Evolutionary conservation across 306 rosid genomes (phyloP).

Genomic region (Fragaria iinumae): DNA sequence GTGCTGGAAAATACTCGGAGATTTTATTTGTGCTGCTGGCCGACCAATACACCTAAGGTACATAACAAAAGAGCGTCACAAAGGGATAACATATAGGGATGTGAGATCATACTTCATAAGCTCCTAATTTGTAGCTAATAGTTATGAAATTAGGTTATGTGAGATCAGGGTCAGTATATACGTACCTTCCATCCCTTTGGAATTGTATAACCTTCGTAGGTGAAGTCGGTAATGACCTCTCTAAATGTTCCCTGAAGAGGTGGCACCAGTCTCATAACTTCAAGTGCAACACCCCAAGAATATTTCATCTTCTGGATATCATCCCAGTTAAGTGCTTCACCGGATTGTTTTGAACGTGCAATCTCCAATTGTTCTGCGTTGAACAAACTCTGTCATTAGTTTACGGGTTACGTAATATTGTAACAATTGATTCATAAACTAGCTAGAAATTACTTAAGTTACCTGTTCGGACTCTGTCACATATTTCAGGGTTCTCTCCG

Average conservation of each 20-base stretch:
- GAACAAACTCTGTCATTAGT: not conserved
- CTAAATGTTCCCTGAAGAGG: slow-evolving; percentile 46
- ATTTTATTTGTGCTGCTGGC: slow-evolving; percentile 39
- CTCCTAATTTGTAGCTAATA: too few species aligned
- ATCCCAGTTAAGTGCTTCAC: slow-evolving; percentile 45
- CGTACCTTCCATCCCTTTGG: slow-evolving; percentile 63
- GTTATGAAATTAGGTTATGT: too few species aligned
- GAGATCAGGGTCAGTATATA: too few species aligned
- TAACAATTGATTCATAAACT: not conserved
- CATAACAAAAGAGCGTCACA: slow-evolving; percentile 21
- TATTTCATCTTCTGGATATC: slow-evolving; percentile 56
- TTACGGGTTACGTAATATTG: not conserved
- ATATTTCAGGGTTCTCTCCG: slow-evolving; percentile 41
- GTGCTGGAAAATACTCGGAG: slow-evolving; percentile 33
- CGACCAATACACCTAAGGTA: slow-evolving; percentile 47
- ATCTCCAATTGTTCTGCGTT: slow-evolving; percentile 46
- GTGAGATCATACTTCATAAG: too few species aligned
- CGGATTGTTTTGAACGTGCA: slow-evolving; percentile 36
- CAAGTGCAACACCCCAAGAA: slow-evolving; percentile 56
- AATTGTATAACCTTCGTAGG: slow-evolving; percentile 46
- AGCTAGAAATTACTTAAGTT: slow-evolving; percentile 1
- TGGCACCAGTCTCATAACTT: slow-evolving; percentile 44
- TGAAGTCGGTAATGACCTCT: slow-evolving; percentile 41
- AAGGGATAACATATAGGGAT: too few species aligned
- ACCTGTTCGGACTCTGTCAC: slow-evolving; percentile 44